Evolutionary conservation across 305 asterid species (phyloP).

Genomic region (Ilex paraguariensis): DNA sequence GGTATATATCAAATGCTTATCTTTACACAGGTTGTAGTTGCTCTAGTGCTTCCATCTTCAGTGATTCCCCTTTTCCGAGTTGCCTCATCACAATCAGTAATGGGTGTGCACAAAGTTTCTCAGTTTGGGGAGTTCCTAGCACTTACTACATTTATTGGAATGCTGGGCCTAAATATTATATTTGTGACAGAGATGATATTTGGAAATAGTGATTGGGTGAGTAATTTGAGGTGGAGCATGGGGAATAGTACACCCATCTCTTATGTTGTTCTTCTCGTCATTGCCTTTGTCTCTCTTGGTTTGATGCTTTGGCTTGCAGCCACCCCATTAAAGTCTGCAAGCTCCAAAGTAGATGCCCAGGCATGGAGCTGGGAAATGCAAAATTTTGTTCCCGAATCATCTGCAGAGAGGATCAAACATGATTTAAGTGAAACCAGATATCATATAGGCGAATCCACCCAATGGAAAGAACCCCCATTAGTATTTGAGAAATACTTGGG

Average conservation of each 20-base stretch:
- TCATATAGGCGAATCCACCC: slow-evolving; percentile 29
- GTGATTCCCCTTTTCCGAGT: slow-evolving; percentile 80
- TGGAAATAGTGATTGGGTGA: slow-evolving; percentile 89
- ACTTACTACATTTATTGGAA: slow-evolving; percentile 50
- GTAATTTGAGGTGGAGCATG: slow-evolving; percentile 66
- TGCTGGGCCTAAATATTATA: slow-evolving; percentile 64
- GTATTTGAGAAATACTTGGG: slow-evolving; percentile 32
- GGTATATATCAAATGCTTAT: slow-evolving; percentile 80
- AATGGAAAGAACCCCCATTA: slow-evolving; percentile 32
- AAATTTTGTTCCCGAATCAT: slow-evolving; percentile 21
- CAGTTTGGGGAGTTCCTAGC: slow-evolving; percentile 55
- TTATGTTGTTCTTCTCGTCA: slow-evolving; percentile 55
- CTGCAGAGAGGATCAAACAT: slow-evolving; percentile 26
- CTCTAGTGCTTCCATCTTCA: slow-evolving; percentile 90
- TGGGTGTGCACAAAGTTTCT: slow-evolving; percentile 71
- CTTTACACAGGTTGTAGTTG: slow-evolving; percentile 73
- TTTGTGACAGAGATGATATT: slow-evolving; percentile 81
- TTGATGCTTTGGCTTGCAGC: slow-evolving; percentile 79
- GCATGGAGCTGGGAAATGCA: slow-evolving; percentile 42
- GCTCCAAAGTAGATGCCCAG: slow-evolving; percentile 42
- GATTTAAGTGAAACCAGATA: slow-evolving; percentile 31
- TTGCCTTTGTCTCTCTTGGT: slow-evolving; percentile 50
- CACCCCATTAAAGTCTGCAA: slow-evolving; percentile 82
- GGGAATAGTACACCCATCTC: slow-evolving; percentile 54
- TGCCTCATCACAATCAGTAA: slow-evolving; percentile 74